Conservation (phyloP, 192 early-diverging fungal genomes). For the Oehlia diaphana region DNA sequence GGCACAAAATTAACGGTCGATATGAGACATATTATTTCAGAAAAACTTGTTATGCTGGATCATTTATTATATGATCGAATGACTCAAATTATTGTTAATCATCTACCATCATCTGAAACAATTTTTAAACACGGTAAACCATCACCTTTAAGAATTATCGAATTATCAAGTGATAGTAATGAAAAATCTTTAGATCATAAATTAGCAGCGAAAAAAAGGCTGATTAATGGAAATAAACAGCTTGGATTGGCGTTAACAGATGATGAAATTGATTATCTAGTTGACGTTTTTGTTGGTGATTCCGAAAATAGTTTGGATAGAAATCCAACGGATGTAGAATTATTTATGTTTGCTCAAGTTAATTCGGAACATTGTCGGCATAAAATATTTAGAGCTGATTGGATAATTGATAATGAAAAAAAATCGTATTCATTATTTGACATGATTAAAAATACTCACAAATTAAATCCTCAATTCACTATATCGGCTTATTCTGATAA, state of each 20-base stretch:
- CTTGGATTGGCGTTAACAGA: slow-evolving; percentile 93
- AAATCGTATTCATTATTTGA: slow-evolving; percentile 86
- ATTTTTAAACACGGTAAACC: slow-evolving; percentile 75
- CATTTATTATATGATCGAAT: slow-evolving; percentile 86
- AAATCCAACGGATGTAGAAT: slow-evolving; percentile 97
- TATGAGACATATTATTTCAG: slow-evolving; percentile 16
- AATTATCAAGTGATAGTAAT: slow-evolving; percentile 38
- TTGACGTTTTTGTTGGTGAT: slow-evolving; percentile 73
- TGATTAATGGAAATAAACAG: slow-evolving; percentile 80
- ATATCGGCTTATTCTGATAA: slow-evolving; percentile 98
- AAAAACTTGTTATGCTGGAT: slow-evolving; percentile 52
- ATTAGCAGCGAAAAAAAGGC: slow-evolving; percentile 63
- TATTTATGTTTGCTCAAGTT: slow-evolving; percentile 99
- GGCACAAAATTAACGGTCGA: slow-evolving; percentile 38
- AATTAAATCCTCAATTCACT: slow-evolving; percentile 75
- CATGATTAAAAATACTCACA: slow-evolving; percentile 96
- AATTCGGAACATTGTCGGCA: slow-evolving; percentile 99
- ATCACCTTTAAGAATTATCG: slow-evolving; percentile 57
- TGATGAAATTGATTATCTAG: slow-evolving; percentile 97
- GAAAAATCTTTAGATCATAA: slow-evolving; percentile 33
- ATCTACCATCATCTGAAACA: slow-evolving; percentile 61
- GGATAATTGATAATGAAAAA: slow-evolving; percentile 91
- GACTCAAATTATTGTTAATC: slow-evolving; percentile 79
- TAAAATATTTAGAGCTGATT: slow-evolving; percentile 99
- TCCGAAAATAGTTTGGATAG: slow-evolving; percentile 56